Conservation (phyloP, 2,329 filamentous ascomycete genomes). For the Aspergillus spinulosporus region DNA sequence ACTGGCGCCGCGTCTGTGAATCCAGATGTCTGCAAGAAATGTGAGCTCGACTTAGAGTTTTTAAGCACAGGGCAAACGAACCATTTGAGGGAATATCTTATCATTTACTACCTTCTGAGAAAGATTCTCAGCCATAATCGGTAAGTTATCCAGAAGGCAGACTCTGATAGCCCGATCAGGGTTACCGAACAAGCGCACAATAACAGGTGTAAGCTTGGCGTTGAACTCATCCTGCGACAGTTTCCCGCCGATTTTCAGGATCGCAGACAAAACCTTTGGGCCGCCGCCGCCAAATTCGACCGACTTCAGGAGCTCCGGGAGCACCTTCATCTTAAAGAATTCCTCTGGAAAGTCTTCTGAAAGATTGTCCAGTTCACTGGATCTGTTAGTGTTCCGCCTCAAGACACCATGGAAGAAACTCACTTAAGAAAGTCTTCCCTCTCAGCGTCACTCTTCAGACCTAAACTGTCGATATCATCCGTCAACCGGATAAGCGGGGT, state of each 20-base stretch:
- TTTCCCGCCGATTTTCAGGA: constrained; percentile 88
- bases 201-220: constrained; percentile 75
- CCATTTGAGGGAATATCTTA: constrained; percentile 94
- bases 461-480: constrained; percentile 88
- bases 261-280: constrained; percentile 81
- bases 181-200: constrained; percentile 83
- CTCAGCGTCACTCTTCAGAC: constrained; percentile 81
- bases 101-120: constrained; percentile 88
- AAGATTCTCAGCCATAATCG: constrained; percentile 86
- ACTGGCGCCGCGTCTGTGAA: constrained; percentile 90
- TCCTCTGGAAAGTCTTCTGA: constrained; percentile 96
- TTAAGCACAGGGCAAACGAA: constrained; percentile 40
- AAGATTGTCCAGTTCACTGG: constrained; percentile 74
- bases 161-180: constrained; percentile 91
- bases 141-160: constrained; percentile 83
- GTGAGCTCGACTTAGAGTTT: neutral
- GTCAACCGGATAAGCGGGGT: constrained; percentile 89
- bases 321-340: constrained; percentile 95
- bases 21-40: constrained; percentile 68
- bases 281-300: constrained; percentile 98
- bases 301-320: constrained; percentile 94
- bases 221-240: constrained; percentile 89
- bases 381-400: constrained; percentile 25
- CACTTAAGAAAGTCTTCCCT: constrained; percentile 79
- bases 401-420: constrained; percentile 21